Evolutionary conservation across 2,329 filamentous ascomycete genomes (phyloP).

Genomic region (Calonectria pseudoreteaudii): DNA sequence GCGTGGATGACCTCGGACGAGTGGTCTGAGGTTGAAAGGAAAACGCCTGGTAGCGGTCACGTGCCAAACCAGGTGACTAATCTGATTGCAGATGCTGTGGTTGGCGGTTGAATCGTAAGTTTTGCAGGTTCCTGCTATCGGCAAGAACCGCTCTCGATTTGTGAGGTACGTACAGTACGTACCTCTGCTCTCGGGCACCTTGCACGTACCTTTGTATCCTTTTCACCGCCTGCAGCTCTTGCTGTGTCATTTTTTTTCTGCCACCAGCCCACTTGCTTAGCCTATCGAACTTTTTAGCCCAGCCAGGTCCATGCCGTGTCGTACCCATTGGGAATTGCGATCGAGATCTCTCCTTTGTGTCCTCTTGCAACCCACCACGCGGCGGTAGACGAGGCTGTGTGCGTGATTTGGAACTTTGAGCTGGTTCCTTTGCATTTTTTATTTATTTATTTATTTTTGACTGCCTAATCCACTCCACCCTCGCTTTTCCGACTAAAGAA

Average conservation of each 20-base stretch:
- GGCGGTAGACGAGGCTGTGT: slow-evolving; percentile 17
- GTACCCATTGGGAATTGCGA: slow-evolving; percentile 34
- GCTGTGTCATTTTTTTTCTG: slow-evolving; percentile 42
- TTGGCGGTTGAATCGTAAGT: slow-evolving; percentile 27
- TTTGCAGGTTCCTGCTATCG: slow-evolving; percentile 33
- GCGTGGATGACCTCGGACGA: slow-evolving; percentile 44
- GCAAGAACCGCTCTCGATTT: slow-evolving; percentile 24
- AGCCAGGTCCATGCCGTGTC: slow-evolving; percentile 31
- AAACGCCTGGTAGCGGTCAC: slow-evolving; percentile 44
- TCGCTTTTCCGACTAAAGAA: neutral
- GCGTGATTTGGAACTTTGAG: neutral
- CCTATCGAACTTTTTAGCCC: slow-evolving; percentile 40
- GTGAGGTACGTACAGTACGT: neutral
- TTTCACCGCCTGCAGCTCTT: slow-evolving; percentile 38
- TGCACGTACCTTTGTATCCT: neutral
- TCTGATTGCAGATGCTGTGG: slow-evolving; percentile 25
- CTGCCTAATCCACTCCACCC: neutral
- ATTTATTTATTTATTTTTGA: slow-evolving; percentile 18
- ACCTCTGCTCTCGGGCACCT: neutral
- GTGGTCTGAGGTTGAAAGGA: slow-evolving; percentile 48
- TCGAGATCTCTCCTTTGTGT: slow-evolving; percentile 34
- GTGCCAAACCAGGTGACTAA: slow-evolving; percentile 35
- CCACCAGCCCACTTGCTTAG: slow-evolving; percentile 41
- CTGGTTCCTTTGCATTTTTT: neutral
- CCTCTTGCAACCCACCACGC: slow-evolving; percentile 25